Conservation (phyloP, 75 land plant species). For the Pinus tabuliformis region DNA sequence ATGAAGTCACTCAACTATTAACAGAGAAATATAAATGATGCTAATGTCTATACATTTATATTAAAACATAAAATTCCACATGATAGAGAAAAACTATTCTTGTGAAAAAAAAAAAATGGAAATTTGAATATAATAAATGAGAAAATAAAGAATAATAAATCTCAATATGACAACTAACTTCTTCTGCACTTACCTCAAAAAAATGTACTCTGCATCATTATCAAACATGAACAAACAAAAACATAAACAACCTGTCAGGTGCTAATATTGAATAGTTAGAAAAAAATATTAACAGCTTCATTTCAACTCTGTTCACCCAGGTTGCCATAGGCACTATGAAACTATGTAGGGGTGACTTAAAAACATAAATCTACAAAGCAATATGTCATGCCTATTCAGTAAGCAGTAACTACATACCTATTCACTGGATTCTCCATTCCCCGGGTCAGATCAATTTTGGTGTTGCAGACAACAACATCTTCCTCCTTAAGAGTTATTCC, state of each 20-base stretch:
- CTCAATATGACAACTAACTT: neutral
- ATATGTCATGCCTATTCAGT: neutral
- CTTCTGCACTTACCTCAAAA: conserved; percentile 21
- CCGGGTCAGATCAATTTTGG: conserved; percentile 85
- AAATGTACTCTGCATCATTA: conserved; percentile 29
- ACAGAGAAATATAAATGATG: too few relatives aligned
- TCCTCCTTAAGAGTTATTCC: conserved; percentile 61
- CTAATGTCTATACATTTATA: neutral
- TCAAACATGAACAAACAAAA: conserved; percentile 9
- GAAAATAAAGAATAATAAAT: neutral
- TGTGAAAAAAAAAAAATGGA: neutral
- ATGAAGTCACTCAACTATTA: too few relatives aligned
- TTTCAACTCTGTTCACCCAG: neutral
- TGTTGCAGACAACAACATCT: conserved; percentile 77
- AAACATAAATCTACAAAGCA: neutral
- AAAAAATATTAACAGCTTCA: neutral
- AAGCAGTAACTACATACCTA: conserved; percentile 28
- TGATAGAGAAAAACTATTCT: neutral
- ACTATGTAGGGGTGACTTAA: neutral
- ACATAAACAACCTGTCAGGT: conserved; percentile 3
- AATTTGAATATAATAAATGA: too few relatives aligned
- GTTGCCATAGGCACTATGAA: neutral
- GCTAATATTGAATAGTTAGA: neutral
- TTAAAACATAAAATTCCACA: neutral
- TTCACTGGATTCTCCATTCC: conserved; percentile 80